These are phyloP conservation scores for Xylaria sp. DNA, from an alignment of 2,329 filamentous ascomycete species.

Conservation along the genomic window DNA sequence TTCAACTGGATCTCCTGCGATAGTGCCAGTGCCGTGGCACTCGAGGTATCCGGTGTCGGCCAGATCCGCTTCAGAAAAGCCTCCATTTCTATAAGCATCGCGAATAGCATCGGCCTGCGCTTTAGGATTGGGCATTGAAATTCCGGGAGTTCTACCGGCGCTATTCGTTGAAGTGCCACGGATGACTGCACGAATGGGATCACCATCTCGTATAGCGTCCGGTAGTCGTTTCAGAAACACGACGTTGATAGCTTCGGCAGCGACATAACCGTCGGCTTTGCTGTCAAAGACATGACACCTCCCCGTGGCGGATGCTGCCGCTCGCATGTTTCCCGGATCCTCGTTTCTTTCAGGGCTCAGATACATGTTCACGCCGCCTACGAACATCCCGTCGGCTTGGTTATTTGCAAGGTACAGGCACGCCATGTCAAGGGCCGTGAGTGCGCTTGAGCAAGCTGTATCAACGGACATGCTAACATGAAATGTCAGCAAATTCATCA, in stretches of 20 bases:
- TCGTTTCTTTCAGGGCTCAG: slow-evolving; percentile 32
- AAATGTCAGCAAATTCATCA: background rate
- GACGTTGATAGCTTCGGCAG: slow-evolving; percentile 21
- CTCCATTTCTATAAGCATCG: slow-evolving; percentile 10
- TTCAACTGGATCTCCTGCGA: slow-evolving; percentile 23
- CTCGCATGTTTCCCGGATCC: slow-evolving; percentile 24
- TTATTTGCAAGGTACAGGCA: slow-evolving; percentile 25
- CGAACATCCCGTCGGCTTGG: slow-evolving; percentile 39
- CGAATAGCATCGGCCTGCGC: slow-evolving; percentile 26
- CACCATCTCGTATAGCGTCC: slow-evolving; percentile 23
- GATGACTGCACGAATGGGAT: slow-evolving; percentile 24
- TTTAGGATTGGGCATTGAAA: slow-evolving; percentile 16
- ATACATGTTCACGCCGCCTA: slow-evolving; percentile 29
- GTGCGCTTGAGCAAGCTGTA: slow-evolving; percentile 50
- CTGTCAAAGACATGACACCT: slow-evolving; percentile 27
- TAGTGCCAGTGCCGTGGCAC: slow-evolving; percentile 24
- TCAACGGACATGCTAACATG: slow-evolving; percentile 46
- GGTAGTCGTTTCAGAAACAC: slow-evolving; percentile 23
- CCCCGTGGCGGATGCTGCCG: slow-evolving; percentile 11
- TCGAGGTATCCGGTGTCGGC: slow-evolving; percentile 16
- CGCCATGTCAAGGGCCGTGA: slow-evolving; percentile 48
- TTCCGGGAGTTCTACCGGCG: slow-evolving; percentile 22
- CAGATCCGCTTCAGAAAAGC: background rate
- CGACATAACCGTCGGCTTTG: slow-evolving; percentile 34
- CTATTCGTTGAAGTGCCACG: slow-evolving; percentile 22